phyloP scores from a whole-genome alignment of 805 yeast genomes.

The Millerago galiae region DNA sequence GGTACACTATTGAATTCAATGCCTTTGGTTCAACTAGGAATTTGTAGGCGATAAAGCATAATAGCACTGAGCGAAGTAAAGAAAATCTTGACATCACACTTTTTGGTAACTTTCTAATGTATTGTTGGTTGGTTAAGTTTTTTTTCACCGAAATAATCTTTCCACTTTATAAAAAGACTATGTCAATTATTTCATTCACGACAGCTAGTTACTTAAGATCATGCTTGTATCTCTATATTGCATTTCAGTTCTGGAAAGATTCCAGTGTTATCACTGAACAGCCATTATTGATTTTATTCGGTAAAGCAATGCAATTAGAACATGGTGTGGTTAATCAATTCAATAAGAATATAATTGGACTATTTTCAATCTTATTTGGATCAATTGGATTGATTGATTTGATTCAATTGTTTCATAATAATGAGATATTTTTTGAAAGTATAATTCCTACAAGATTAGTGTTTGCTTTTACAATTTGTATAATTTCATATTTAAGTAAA shows the following conservation, averaged over 20 bases:
- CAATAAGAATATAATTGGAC: conserved; percentile 22
- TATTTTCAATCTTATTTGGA: conserved; percentile 37
- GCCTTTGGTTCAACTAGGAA: conserved; percentile 2
- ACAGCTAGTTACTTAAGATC: conserved; percentile 43
- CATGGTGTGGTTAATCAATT: conserved; percentile 32
- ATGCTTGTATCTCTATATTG: conserved; percentile 34
- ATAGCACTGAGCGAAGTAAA: conserved; percentile 1
- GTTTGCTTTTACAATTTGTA: conserved; percentile 42
- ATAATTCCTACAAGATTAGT: conserved; percentile 53
- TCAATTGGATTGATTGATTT: conserved; percentile 46
- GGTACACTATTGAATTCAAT: background rate
- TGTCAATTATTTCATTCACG: conserved; percentile 48
- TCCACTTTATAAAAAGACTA: conserved; percentile 12
- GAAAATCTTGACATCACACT: background rate
- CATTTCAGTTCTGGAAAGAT: conserved; percentile 43
- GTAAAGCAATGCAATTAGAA: conserved; percentile 51
- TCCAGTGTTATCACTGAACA: conserved; percentile 38
- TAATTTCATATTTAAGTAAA: conserved; percentile 41
- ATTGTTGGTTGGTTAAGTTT: too few species aligned
- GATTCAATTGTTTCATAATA: conserved; percentile 46
- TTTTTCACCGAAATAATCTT: background rate
- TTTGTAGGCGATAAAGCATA: conserved; percentile 2
- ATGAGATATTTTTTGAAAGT: conserved; percentile 46
- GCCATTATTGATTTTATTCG: conserved; percentile 44
- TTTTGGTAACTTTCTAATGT: background rate